Conservation (phyloP, 768 basidiomycete species). For the Cytidiella melzeri region DNA sequence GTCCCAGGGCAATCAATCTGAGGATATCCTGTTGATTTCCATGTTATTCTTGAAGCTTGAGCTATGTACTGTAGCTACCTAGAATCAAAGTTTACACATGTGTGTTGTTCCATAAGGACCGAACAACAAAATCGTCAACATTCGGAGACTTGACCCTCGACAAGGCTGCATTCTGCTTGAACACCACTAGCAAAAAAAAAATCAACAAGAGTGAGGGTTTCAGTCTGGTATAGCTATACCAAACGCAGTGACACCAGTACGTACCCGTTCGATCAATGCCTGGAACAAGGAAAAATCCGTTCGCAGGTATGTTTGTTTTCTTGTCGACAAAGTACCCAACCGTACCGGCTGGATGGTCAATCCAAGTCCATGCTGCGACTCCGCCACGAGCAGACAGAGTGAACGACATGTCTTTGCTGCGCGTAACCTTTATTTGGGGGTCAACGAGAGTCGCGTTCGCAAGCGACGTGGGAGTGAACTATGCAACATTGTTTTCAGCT, state of each 20-base stretch:
- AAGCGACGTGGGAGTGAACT: slow-evolving; percentile 51
- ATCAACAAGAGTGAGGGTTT: neutral
- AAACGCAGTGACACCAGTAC: too few relatives aligned
- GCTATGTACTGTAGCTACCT: too few relatives aligned
- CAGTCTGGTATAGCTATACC: neutral
- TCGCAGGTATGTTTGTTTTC: slow-evolving; percentile 34
- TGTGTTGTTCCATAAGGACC: slow-evolving; percentile 51
- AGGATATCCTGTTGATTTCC: too few relatives aligned
- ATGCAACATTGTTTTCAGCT: neutral
- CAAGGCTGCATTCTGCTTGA: slow-evolving; percentile 33
- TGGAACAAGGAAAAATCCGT: slow-evolving; percentile 52
- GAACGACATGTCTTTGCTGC: slow-evolving; percentile 35
- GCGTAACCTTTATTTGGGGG: slow-evolving; percentile 37
- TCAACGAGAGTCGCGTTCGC: slow-evolving; percentile 42
- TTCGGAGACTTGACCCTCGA: slow-evolving; percentile 33
- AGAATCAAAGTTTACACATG: too few relatives aligned
- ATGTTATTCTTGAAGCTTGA: too few relatives aligned
- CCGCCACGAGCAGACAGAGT: slow-evolving; percentile 47
- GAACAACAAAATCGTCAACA: slow-evolving; percentile 40
- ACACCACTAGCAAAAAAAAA: slow-evolving; percentile 31
- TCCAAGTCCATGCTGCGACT: slow-evolving; percentile 53
- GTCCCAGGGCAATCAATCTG: too few relatives aligned
- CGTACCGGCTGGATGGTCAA: slow-evolving; percentile 51
- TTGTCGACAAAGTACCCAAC: slow-evolving; percentile 47
- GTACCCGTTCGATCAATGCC: slow-evolving; percentile 46